Conservation (phyloP, 75 land plant genomes). For the Selaginella moellendorffii region DNA sequence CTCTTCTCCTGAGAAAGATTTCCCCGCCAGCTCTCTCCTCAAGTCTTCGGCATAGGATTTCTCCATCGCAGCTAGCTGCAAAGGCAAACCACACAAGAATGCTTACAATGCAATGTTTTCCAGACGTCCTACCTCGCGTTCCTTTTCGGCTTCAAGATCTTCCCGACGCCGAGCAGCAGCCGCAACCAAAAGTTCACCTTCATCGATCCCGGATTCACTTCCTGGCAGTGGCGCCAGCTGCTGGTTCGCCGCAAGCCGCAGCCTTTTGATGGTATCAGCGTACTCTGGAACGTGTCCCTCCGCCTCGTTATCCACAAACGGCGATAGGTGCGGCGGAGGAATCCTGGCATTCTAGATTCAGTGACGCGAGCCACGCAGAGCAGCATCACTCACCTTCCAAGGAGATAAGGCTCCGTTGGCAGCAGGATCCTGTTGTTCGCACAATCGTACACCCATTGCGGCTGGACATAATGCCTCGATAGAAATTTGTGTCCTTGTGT, state of each 20-base stretch:
- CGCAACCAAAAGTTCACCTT: slow-evolving; percentile 29
- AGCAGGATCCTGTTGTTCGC: slow-evolving; percentile 55
- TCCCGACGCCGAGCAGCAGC: slow-evolving; percentile 41
- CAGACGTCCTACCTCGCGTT: neutral
- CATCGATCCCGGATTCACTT: slow-evolving; percentile 33
- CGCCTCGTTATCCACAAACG: slow-evolving; percentile 83
- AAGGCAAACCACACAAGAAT: neutral
- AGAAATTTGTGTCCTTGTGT: slow-evolving; percentile 55
- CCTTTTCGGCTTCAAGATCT: slow-evolving; percentile 36
- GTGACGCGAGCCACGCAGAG: neutral
- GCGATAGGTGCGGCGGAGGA: slow-evolving; percentile 91
- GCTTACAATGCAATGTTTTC: neutral
- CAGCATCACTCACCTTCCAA: slow-evolving; percentile 61
- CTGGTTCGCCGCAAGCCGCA: slow-evolving; percentile 62
- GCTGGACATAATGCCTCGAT: slow-evolving; percentile 89
- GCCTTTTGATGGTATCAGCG: slow-evolving; percentile 62
- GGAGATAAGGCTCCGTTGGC: slow-evolving; percentile 57
- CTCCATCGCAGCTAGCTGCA: slow-evolving; percentile 43
- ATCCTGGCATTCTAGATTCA: slow-evolving; percentile 22
- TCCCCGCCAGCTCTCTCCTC: slow-evolving; percentile 42
- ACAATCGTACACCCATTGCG: slow-evolving; percentile 95
- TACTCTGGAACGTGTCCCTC: slow-evolving; percentile 97
- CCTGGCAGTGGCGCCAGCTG: slow-evolving; percentile 66
- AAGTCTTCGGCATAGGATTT: slow-evolving; percentile 46
- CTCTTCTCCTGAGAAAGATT: slow-evolving; percentile 3